A percentile compares a stretch with the other conserved stretches of the same genome.
Conservation (phyloP, 176 grass and related monocot genomes). For the Musa acuminata region DNA sequence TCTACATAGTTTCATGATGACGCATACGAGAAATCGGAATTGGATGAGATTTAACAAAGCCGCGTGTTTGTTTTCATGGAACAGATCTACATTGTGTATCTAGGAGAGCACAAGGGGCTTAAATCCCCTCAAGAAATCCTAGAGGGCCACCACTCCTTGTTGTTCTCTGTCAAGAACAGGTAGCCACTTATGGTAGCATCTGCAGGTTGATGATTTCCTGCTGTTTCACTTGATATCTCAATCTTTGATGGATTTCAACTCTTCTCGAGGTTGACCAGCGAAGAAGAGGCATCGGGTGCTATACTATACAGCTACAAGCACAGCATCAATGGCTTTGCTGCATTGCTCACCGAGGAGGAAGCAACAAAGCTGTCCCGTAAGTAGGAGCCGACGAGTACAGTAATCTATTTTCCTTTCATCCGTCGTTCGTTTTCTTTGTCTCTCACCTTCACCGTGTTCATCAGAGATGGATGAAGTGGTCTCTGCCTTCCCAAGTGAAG, state of each 20-base stretch:
- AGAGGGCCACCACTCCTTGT: conserved; percentile 51
- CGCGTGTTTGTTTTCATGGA: not conserved
- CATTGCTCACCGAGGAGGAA: conserved; percentile 53
- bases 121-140: conserved; percentile 38
- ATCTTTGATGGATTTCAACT: not conserved
- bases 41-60: too few species aligned
- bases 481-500: conserved; percentile 51
- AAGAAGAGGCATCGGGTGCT: conserved; percentile 46
- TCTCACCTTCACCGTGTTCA: not conserved
- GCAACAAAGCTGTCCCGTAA: conserved; percentile 49
- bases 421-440: too few species aligned
- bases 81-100: conserved; percentile 73
- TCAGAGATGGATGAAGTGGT: conserved; percentile 62
- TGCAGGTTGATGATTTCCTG: not conserved
- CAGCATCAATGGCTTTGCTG: conserved; percentile 89
- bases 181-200: not conserved
- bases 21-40: too few species aligned
- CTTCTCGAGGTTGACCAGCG: conserved; percentile 19
- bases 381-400: not conserved
- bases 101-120: conserved; percentile 44
- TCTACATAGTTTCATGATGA: not conserved
- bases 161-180: conserved; percentile 69
- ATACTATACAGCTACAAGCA: conserved; percentile 90
- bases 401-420: not conserved
- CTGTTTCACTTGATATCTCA: not conserved